A percentile compares a stretch with the other conserved stretches of the same genome.
Evolutionary conservation across 176 grass and related monocot genomes (phyloP).

Genomic region (Triticum urartu): DNA sequence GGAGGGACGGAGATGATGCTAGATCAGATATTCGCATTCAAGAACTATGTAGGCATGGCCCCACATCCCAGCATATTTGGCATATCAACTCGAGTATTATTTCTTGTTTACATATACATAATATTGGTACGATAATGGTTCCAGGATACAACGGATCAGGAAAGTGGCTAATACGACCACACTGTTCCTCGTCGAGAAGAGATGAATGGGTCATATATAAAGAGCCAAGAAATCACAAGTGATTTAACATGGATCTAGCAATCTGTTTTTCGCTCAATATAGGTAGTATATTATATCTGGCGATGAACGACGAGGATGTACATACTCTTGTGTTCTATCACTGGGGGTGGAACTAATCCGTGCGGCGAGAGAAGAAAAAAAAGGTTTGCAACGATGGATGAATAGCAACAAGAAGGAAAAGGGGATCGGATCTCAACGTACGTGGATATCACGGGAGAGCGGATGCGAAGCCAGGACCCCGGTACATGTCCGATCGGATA

Average conservation of each 20-base stretch:
- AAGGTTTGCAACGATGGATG: neutral
- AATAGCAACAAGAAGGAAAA: neutral
- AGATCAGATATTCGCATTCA: neutral
- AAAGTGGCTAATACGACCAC: neutral
- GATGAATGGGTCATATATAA: neutral
- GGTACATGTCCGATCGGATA: constrained; percentile 95
- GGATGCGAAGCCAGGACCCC: constrained; percentile 86
- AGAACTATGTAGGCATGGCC: neutral
- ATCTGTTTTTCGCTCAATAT: neutral
- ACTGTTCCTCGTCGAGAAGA: neutral
- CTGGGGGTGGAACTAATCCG: neutral
- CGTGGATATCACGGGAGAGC: constrained; percentile 87
- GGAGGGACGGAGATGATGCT: neutral
- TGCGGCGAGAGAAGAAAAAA: neutral
- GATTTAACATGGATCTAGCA: neutral
- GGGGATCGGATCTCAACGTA: constrained; percentile 30
- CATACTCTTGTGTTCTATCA: neutral
- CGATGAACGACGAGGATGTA: neutral
- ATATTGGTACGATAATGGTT: neutral
- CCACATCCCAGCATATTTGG: too few relatives aligned
- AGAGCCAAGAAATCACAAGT: neutral
- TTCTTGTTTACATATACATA: neutral
- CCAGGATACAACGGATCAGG: neutral
- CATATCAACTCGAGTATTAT: too few relatives aligned
- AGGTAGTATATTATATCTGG: neutral